A percentile compares a stretch with the other conserved stretches of the same genome.
Evolutionary conservation across 768 basidiomycete species (phyloP).

Genomic region (Suillus sp.): DNA sequence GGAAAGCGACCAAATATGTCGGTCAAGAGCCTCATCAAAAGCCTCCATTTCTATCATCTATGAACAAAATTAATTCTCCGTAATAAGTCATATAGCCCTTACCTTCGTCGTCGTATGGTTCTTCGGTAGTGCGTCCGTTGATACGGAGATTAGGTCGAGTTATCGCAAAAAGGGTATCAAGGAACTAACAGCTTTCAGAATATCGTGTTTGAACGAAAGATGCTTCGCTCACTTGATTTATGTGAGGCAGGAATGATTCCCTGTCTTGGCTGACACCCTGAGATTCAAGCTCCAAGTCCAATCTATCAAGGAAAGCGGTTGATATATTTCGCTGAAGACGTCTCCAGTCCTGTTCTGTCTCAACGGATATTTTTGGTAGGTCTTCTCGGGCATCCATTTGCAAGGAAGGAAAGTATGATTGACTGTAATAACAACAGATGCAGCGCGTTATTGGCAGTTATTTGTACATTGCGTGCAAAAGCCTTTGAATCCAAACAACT

Average conservation of each 20-base stretch:
- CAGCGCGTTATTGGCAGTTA: conserved; percentile 1
- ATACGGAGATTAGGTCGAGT: conserved; percentile 75
- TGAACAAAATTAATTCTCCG: conserved; percentile 13
- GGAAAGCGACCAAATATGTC: conserved; percentile 78
- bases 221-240: conserved; percentile 46
- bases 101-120: conserved; percentile 59
- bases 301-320: conserved; percentile 42
- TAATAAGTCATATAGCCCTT: conserved; percentile 11
- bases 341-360: conserved; percentile 67
- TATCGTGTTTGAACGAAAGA: conserved; percentile 13
- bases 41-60: conserved; percentile 61
- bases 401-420: background rate
- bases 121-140: conserved; percentile 77
- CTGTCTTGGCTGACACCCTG: conserved; percentile 44
- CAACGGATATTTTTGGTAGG: conserved; percentile 59
- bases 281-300: conserved; percentile 50
- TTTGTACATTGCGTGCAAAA: conserved; percentile 14
- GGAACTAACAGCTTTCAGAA: conserved; percentile 44
- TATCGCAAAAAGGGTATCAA: conserved; percentile 61
- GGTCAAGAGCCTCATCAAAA: conserved; percentile 86
- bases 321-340: conserved; percentile 57
- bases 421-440: background rate
- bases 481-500: conserved; percentile 9
- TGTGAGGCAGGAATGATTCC: conserved; percentile 49
- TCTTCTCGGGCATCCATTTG: conserved; percentile 43